Base-by-base conservation (phyloP, 2,329 filamentous ascomycete species). In the Colletotrichum sp. region DNA sequence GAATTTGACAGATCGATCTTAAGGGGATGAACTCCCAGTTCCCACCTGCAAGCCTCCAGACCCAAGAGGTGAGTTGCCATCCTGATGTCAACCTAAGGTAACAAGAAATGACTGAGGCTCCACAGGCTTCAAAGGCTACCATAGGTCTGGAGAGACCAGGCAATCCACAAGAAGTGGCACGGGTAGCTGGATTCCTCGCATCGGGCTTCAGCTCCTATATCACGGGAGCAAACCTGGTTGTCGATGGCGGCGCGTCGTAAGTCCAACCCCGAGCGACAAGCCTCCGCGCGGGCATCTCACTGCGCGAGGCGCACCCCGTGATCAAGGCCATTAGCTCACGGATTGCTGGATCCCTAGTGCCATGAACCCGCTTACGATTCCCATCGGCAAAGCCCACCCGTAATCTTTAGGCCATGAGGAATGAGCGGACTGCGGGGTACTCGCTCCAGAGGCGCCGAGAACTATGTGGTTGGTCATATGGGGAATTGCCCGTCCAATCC, bases 121-220 rank as follows among this genome's bases (percentile, higher is more conserved):
- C 22, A 19, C 68, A 86, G 84, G 81, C 82, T 13, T 88, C 90
- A 82, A 85, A 87, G 79, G 84, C 85, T 75, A 86, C 85, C 15
- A 90, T 92, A 77, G 91, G 91, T 8, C 80, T 93, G 22, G 91
- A 92, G 82, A 86, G 91, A 74, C 86, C 90, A 11, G 91, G 91
- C 0, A 80, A 87, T 22, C 90, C 91, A 0, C 87, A 88, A 67
- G 91, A 93, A 80, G 90, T 93, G 12, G 91, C 87, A 1, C 83
- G 90, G 44, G 91, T 92, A 5, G 91, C 89, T 1, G 91, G 91
- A 0, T 93, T 93, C 80, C 83, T 93, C 77, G 91, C 91, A 4
- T 91, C 88, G 81, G 90, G 90, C 0, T 93, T 93, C 81, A 91
- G 89, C 77, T 90, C 87, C 72, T 93, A 93, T 82, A 87, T 93